Evolutionary conservation across 2,329 filamentous ascomycete species (phyloP), one percentile per base, ranked within the genome.

Genomic region (Penicillium sp.): DNA sequence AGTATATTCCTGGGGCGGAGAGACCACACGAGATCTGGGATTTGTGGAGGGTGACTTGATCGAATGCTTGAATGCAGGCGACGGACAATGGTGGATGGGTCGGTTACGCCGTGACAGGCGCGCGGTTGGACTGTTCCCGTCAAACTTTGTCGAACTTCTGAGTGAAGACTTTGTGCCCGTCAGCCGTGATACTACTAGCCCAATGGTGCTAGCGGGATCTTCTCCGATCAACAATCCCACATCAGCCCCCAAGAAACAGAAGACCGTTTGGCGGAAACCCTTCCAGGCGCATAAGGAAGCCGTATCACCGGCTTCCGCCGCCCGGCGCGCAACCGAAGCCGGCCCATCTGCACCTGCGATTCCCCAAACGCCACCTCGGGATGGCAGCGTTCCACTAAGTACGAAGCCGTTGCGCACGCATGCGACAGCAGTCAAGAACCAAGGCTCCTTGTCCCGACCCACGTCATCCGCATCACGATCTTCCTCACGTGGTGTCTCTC

Each of bases 1-100:
- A 38, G 85, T 95, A 42, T 96, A 96, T 74, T 96, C 91, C 18
- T 96, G 90, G 89, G 90, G 91, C 74, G 92, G 92, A 79, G 92
- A 96, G 87, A 93, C 89, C 24, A 96, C 96, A 79, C 87, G 89
- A 73, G 94, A 99, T 72, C 82, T 99, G 56, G 94, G 94, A 16
- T 99, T 99, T 75, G 89, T 99, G 65, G 94, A 99, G 75, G 94
- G 94, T 61, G 94, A 99, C 76, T 77, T 99, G 64, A 99, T 99
- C 73, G 94, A 99, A 83, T 97, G 93, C 70, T 82, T 99, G 51
- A 99, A 99, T 73, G 94, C 94, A 20, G 94, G 94, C 61, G 94
- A 99, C 77, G 94, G 94, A 50, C 92, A 90, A 45, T 99, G 94
- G 94, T 99, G 94, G 94, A 96, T 92, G 77, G 94, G 94, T 46